Base-by-base conservation (phyloP, 140 eudicot genomes). In the Senecio squalidus region DNA sequence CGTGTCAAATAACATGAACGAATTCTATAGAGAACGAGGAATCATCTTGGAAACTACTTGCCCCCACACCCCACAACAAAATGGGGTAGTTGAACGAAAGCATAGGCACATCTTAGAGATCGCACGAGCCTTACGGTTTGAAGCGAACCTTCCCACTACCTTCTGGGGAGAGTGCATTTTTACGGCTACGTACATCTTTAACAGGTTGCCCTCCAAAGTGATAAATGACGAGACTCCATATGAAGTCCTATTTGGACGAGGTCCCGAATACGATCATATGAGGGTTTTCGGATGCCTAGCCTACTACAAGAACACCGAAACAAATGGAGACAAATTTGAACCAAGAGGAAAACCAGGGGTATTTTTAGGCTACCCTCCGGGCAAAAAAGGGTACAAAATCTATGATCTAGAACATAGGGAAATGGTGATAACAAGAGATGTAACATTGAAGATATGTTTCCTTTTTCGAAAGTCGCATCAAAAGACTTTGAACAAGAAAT, bases 11-110 rank as follows among this genome's bases (percentile, higher is more conserved):
- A 1, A 36, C 13, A 36, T 36, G 43, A 41, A n/a, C 17, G 13
- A 41, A 8, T 41, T 41, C 10, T 41, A 41, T 41, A 41, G 18
- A 2, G 47, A 41, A n/a, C 47, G 10, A n/a, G 48, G 48, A 41
- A 41, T 41, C 18, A 6, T 41, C 20, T 4, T 41, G 14, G 48
- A 41, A 41, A 41, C 20, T 13, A 41, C 48, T 41, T 41, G 48
- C 18, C 48, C 48, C 14, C 48, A 41, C 14, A 41, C 48, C 48
- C 48, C 48, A n/a, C 48, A 41, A 41, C 48, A 41, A 41, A 41
- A 29, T n/a, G n/a, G n/a, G n/a, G n/a, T n/a, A n/a, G n/a, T n/a
- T n/a, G n/a, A n/a, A n/a, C n/a, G n/a, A n/a, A n/a, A n/a, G n/a
- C n/a, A n/a, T n/a, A n/a, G n/a, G n/a, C n/a, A n/a, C n/a, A n/a